Conservation (phyloP, 2,329 filamentous ascomycete species). For the Cladosporium oxysporum region DNA sequence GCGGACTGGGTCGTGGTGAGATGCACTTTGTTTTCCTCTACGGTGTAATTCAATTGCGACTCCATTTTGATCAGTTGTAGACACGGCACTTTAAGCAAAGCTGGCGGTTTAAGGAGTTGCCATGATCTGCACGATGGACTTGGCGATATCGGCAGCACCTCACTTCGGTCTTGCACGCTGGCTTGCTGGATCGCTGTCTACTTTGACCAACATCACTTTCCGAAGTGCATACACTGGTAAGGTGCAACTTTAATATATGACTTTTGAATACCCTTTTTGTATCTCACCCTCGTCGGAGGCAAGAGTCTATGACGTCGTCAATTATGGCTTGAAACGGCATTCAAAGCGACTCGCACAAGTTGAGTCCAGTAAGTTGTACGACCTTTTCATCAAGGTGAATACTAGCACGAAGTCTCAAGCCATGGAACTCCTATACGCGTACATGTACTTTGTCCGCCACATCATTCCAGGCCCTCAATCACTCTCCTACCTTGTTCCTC, state of each 20-base stretch:
- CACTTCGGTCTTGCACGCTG: background rate
- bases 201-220: background rate
- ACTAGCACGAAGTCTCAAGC: background rate
- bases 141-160: background rate
- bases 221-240: background rate
- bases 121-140: background rate
- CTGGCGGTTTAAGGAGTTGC: background rate
- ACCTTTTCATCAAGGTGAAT: background rate
- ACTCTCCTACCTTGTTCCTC: slow-evolving; percentile 32
- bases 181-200: background rate
- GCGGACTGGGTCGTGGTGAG: background rate
- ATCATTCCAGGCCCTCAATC: slow-evolving; percentile 34
- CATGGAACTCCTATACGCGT: slow-evolving; percentile 17
- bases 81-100: background rate
- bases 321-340: background rate
- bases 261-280: background rate
- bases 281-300: background rate
- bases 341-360: background rate
- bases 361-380: background rate
- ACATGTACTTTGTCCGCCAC: slow-evolving; percentile 28
- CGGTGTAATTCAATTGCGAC: background rate
- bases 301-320: slow-evolving; percentile 11
- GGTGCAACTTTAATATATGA: background rate
- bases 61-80: background rate
- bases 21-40: background rate